These are phyloP conservation scores for Boletus vinaceobasis DNA, from an alignment of 768 basidiomycete genomes.

Conservation along the genomic window DNA sequence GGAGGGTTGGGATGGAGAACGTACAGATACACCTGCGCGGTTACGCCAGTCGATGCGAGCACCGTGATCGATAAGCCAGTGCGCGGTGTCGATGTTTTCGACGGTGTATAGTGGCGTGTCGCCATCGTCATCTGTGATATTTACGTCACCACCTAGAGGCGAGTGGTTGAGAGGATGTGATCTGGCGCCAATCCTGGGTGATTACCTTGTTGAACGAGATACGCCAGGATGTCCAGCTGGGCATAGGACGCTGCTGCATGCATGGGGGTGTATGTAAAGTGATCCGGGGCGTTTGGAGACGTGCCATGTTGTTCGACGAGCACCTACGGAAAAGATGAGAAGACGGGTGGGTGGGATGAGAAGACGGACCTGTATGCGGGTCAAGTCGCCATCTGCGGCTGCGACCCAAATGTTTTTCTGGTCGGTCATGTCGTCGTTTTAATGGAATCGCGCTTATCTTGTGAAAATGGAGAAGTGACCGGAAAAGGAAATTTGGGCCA, in stretches of 20 bases:
- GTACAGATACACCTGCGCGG: conserved; percentile 69
- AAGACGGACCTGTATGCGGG: conserved; percentile 62
- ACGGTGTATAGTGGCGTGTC: conserved; percentile 93
- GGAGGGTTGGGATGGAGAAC: conserved; percentile 28
- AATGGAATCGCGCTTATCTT: conserved; percentile 18
- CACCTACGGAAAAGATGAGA: conserved; percentile 36
- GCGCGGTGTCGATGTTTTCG: conserved; percentile 75
- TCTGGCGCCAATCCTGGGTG: conserved; percentile 2
- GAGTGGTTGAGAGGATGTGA: not conserved
- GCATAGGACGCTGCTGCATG: conserved; percentile 95
- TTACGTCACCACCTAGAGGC: conserved; percentile 74
- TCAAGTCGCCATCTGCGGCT: conserved; percentile 83
- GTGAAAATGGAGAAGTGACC: conserved; percentile 9
- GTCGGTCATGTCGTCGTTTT: conserved; percentile 28
- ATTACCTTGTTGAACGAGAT: conserved; percentile 69
- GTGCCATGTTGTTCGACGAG: conserved; percentile 58
- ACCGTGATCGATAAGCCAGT: conserved; percentile 75
- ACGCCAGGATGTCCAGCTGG: conserved; percentile 70
- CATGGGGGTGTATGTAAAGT: conserved; percentile 81
- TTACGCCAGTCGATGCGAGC: conserved; percentile 64
- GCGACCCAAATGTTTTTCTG: conserved; percentile 87
- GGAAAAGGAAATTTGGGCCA: conserved; percentile 27
- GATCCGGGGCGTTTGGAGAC: conserved; percentile 73
- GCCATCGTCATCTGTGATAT: conserved; percentile 80
- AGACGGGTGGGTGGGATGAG: not conserved